Conservation (phyloP, 148 eudicot genomes). For the Arbutus unedo region DNA sequence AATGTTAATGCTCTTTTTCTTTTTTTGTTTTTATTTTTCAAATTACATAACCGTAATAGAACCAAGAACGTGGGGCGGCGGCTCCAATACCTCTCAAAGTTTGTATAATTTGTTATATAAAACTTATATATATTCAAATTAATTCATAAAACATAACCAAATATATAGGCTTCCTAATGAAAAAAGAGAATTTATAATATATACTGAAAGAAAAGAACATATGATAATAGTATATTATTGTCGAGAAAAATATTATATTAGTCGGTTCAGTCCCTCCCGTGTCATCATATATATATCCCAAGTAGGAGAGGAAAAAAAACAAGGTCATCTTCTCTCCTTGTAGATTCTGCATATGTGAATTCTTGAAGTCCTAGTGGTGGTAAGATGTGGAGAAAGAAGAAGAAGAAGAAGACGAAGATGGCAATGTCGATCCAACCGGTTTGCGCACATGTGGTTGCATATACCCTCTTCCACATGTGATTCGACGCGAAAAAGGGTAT, state of each 20-base stretch:
- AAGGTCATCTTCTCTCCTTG: not conserved
- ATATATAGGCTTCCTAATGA: too few species aligned
- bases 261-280: too few species aligned
- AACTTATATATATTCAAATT: too few species aligned
- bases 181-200: too few species aligned
- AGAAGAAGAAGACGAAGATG: constrained; percentile 23
- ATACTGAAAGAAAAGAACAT: too few species aligned
- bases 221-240: too few species aligned
- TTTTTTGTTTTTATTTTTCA: not conserved
- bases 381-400: constrained; percentile 23
- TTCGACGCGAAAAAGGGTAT: not conserved
- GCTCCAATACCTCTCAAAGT: too few species aligned
- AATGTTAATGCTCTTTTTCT: not conserved
- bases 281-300: constrained; percentile 2
- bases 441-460: not conserved
- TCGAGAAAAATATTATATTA: too few species aligned
- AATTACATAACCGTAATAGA: too few species aligned
- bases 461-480: not conserved
- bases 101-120: too few species aligned
- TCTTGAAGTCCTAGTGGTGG: not conserved
- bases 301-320: not conserved
- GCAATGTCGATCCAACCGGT: too few species aligned
- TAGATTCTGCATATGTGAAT: not conserved
- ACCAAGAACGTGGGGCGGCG: not conserved
- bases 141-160: too few species aligned